Evolutionary conservation across 768 basidiomycete genomes (phyloP).

Genomic region (Rhizopogon vinicolor): DNA sequence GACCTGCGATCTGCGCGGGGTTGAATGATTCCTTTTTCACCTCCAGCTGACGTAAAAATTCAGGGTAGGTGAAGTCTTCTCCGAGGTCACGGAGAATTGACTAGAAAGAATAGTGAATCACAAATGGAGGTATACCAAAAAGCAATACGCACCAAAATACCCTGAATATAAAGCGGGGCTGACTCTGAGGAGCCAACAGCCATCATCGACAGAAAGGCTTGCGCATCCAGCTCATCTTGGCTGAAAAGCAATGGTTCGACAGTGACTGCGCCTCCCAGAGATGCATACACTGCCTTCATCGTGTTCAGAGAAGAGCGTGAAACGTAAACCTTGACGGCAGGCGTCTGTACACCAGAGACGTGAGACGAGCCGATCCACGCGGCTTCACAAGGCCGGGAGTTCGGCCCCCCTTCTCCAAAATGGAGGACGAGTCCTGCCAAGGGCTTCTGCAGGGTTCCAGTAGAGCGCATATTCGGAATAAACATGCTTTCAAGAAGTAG

Average conservation of each 20-base stretch:
- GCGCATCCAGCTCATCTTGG: slow-evolving; percentile 60
- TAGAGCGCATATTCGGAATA: slow-evolving; percentile 42
- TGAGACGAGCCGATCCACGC: slow-evolving; percentile 49
- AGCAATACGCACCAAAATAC: slow-evolving; percentile 47
- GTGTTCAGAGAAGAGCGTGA: slow-evolving; percentile 58
- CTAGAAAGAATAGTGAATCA: slow-evolving; percentile 26
- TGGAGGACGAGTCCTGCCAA: slow-evolving; percentile 65
- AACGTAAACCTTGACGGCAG: slow-evolving; percentile 46
- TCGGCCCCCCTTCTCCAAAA: slow-evolving; percentile 61
- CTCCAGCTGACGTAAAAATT: slow-evolving; percentile 45
- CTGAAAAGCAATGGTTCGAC: slow-evolving; percentile 54
- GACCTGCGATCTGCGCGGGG: slow-evolving; percentile 44
- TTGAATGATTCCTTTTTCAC: slow-evolving; percentile 49
- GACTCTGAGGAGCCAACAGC: slow-evolving; percentile 56
- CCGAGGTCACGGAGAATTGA: slow-evolving; percentile 59
- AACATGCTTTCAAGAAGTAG: slow-evolving; percentile 69
- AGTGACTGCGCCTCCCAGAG: slow-evolving; percentile 41
- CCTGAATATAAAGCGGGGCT: slow-evolving; percentile 67
- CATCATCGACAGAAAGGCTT: slow-evolving; percentile 74
- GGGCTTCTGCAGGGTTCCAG: slow-evolving; percentile 49
- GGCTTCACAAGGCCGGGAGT: slow-evolving; percentile 58
- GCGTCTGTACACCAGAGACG: slow-evolving; percentile 27
- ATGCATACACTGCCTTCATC: slow-evolving; percentile 52
- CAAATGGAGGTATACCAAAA: background rate
- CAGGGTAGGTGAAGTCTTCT: slow-evolving; percentile 48